These are phyloP conservation scores for Fusarium sp. DNA, from an alignment of 2,329 filamentous ascomycete genomes.

Conservation along the genomic window DNA sequence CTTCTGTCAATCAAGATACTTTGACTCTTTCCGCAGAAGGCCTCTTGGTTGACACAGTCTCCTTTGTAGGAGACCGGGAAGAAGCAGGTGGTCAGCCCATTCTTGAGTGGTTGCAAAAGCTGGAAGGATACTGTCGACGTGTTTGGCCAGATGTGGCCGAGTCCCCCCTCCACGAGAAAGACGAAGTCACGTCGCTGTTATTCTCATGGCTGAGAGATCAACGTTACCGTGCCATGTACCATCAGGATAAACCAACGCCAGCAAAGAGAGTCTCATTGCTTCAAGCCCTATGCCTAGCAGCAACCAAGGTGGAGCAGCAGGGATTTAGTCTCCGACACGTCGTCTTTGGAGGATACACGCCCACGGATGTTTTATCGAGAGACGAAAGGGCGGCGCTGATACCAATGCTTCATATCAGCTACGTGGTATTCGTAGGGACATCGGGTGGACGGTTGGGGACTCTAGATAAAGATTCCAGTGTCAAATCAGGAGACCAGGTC, in stretches of 20 bases:
- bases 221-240: background rate
- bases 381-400: background rate
- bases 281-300: background rate
- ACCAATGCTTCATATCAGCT: background rate
- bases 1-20: background rate
- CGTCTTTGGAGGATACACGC: background rate
- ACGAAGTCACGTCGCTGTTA: background rate
- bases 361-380: background rate
- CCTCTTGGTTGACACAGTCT: background rate
- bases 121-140: background rate
- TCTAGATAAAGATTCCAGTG: background rate
- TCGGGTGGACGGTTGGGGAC: background rate
- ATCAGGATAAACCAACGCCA: background rate
- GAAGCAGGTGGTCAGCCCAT: background rate
- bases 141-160: background rate
- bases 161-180: background rate
- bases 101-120: background rate
- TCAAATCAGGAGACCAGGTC: background rate
- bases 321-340: background rate
- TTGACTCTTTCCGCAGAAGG: background rate
- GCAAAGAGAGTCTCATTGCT: background rate
- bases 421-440: background rate
- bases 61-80: background rate
- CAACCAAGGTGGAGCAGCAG: background rate
- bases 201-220: background rate